A percentile compares a stretch with the other conserved stretches of the same genome.
Evolutionary conservation across 148 eudicot species (phyloP).

Genomic region (Chenopodium suecicum): DNA sequence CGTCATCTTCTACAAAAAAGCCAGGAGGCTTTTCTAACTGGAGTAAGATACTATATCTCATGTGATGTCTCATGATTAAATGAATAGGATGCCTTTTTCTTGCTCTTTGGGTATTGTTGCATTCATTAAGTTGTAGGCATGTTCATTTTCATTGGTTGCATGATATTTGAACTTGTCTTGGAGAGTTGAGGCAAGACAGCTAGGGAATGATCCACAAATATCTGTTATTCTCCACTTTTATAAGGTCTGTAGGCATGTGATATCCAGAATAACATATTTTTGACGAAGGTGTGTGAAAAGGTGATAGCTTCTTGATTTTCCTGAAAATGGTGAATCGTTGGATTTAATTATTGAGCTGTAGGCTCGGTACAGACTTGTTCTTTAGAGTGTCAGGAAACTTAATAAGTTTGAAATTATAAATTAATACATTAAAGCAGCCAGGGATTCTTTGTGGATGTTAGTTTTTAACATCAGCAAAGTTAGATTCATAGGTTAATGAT

Average conservation of each 20-base stretch:
- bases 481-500: not conserved
- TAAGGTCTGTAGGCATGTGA: not conserved
- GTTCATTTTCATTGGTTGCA: not conserved
- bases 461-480: not conserved
- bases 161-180: not conserved
- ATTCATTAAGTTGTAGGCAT: not conserved
- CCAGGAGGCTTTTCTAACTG: constrained; percentile 55
- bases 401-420: not conserved
- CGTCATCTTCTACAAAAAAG: constrained; percentile 58
- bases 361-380: not conserved
- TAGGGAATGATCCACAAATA: not conserved
- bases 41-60: constrained; percentile 43
- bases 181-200: not conserved
- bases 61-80: not conserved
- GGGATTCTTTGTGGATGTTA: not conserved
- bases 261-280: not conserved
- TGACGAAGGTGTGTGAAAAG: not conserved
- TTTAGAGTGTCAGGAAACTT: not conserved
- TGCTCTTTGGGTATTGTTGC: not conserved
- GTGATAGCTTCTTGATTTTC: not conserved
- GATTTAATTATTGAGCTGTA: not conserved
- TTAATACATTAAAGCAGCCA: not conserved
- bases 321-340: not conserved
- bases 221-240: not conserved
- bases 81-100: not conserved